Conservation (phyloP, 768 basidiomycete species). For the Boletellus ananas region DNA sequence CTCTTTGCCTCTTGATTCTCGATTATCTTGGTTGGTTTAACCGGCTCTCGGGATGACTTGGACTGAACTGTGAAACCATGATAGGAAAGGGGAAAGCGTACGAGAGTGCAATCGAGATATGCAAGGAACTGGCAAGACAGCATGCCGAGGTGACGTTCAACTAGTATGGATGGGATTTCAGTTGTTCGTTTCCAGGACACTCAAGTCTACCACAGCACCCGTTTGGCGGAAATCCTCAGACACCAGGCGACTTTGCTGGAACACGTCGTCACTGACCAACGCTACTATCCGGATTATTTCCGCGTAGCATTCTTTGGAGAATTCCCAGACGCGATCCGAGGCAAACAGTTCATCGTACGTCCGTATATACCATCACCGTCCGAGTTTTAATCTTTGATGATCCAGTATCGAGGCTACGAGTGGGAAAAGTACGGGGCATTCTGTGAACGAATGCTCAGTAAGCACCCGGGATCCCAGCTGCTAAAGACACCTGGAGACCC, state of each 20-base stretch:
- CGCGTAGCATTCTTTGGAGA: constrained; percentile 91
- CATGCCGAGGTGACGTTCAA: constrained; percentile 89
- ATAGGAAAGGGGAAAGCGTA: constrained; percentile 95
- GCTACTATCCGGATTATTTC: constrained; percentile 92
- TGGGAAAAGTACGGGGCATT: constrained; percentile 92
- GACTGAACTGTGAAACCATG: constrained; percentile 2
- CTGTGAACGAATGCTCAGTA: constrained; percentile 88
- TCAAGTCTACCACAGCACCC: constrained; percentile 45
- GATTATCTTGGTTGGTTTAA: constrained; percentile 75
- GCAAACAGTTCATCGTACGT: constrained; percentile 86
- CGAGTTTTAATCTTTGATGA: background rate
- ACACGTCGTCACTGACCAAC: constrained; percentile 76
- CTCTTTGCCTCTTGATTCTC: constrained; percentile 84
- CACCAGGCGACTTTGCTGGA: constrained; percentile 88
- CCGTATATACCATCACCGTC: background rate
- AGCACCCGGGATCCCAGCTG: constrained; percentile 81
- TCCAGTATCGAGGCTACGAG: constrained; percentile 87
- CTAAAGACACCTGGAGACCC: constrained; percentile 74
- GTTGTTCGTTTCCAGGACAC: background rate
- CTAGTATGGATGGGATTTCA: constrained; percentile 51
- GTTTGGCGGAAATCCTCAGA: constrained; percentile 78
- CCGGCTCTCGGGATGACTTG: background rate
- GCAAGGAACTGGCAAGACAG: constrained; percentile 85
- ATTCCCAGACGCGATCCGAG: constrained; percentile 79
- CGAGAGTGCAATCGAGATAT: constrained; percentile 90